Evolutionary conservation across 2,329 filamentous ascomycete genomes (phyloP).

Genomic region (Nemania serpens): DNA sequence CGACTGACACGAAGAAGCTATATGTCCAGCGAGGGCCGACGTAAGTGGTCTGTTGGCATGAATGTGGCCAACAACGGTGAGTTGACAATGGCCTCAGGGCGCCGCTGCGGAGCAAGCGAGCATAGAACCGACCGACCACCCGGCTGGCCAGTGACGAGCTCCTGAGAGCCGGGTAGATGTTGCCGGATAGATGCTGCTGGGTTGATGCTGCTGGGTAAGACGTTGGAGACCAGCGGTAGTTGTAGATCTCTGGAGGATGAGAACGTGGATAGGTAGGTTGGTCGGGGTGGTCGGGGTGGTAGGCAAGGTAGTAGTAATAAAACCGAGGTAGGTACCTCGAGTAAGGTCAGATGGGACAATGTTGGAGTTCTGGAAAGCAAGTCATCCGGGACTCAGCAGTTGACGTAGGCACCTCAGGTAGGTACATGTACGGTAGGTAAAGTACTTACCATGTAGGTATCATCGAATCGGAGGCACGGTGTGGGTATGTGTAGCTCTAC

Average conservation of each 20-base stretch:
- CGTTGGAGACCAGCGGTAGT: neutral
- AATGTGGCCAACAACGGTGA: neutral
- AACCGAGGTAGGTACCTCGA: neutral
- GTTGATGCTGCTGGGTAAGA: neutral
- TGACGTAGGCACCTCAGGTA: slow-evolving; percentile 5
- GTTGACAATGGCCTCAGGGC: neutral
- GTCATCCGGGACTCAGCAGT: slow-evolving; percentile 29
- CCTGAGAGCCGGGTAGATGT: neutral
- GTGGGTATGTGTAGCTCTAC: neutral
- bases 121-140: neutral
- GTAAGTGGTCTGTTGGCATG: neutral
- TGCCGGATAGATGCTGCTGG: neutral
- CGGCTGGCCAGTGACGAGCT: neutral
- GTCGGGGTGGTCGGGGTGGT: no score
- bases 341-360: slow-evolving; percentile 17
- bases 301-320: no score
- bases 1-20: slow-evolving; percentile 2
- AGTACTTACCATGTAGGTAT: neutral
- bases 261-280: neutral
- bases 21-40: neutral
- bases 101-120: slow-evolving; percentile 9
- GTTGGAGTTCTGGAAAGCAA: slow-evolving; percentile 18
- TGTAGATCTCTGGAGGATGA: neutral
- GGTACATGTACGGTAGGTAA: neutral
- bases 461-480: no score